These are phyloP conservation scores for Boletus sensibilis DNA, from an alignment of 768 basidiomycete species.

Conservation along the genomic window DNA sequence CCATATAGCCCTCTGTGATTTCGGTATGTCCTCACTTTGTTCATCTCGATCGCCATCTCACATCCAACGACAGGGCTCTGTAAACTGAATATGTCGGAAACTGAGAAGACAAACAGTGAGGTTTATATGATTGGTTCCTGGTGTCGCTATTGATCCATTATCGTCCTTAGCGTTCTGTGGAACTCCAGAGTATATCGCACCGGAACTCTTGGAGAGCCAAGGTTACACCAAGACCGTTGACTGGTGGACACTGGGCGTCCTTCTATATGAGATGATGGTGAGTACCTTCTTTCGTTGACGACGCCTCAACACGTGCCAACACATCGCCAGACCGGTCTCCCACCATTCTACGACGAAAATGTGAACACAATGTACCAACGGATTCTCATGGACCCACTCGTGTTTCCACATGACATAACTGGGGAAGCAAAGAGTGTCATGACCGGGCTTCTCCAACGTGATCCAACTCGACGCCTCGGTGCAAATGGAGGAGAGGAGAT, in stretches of 20 bases:
- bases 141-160: slow-evolving; percentile 1
- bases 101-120: slow-evolving; percentile 95
- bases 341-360: slow-evolving; percentile 98
- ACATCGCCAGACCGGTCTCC: slow-evolving; percentile 74
- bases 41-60: slow-evolving; percentile 2
- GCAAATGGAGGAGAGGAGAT: slow-evolving; percentile 94
- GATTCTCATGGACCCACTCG: slow-evolving; percentile 89
- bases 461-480: slow-evolving; percentile 85
- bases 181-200: slow-evolving; percentile 98
- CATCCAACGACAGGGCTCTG: slow-evolving; percentile 57
- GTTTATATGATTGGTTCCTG: background rate
- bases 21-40: slow-evolving; percentile 48
- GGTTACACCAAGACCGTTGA: slow-evolving; percentile 99
- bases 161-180: slow-evolving; percentile 82
- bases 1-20: slow-evolving; percentile 97
- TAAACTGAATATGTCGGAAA: slow-evolving; percentile 96
- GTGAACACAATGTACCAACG: slow-evolving; percentile 98
- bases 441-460: slow-evolving; percentile 82
- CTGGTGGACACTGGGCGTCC: slow-evolving; percentile 98
- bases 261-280: slow-evolving; percentile 97
- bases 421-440: slow-evolving; percentile 88
- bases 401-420: slow-evolving; percentile 87
- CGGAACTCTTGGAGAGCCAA: slow-evolving; percentile 92
- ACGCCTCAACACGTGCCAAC: slow-evolving; percentile 8
- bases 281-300: background rate